phyloP scores from a whole-genome alignment of 441 rosid genomes.

The Euphorbia corollata region DNA sequence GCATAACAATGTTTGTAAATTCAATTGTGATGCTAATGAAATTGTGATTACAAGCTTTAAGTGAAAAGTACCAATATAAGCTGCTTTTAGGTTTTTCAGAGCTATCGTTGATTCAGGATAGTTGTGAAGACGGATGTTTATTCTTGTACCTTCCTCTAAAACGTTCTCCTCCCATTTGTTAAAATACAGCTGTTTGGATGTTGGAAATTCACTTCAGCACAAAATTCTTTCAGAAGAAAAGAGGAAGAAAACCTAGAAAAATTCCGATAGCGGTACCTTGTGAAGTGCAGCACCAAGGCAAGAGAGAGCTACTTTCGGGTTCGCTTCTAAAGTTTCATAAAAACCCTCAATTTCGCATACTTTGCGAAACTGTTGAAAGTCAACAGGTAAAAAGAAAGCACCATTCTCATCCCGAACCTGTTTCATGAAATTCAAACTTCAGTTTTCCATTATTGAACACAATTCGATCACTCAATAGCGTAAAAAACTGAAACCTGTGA shows the following conservation, averaged over 20 bases:
- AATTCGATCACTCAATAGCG: neutral
- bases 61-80: constrained; percentile 66
- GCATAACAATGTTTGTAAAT: neutral
- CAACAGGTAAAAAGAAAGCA: constrained; percentile 46
- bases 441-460: neutral
- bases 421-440: constrained; percentile 13
- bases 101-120: constrained; percentile 75
- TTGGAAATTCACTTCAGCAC: constrained; percentile 7
- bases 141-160: constrained; percentile 46
- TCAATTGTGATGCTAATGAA: neutral
- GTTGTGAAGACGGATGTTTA: constrained; percentile 70
- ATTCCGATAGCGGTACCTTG: constrained; percentile 41
- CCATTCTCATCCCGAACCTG: constrained; percentile 70
- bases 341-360: constrained; percentile 47
- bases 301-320: constrained; percentile 68
- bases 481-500: constrained; percentile 45
- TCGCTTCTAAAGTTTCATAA: constrained; percentile 49
- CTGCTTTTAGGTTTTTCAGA: constrained; percentile 85
- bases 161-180: constrained; percentile 30
- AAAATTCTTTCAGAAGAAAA: neutral
- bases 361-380: constrained; percentile 68
- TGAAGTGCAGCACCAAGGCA: constrained; percentile 85
- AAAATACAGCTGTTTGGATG: constrained; percentile 40
- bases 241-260: neutral
- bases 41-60: constrained; percentile 6